Conservation (phyloP, 805 yeast species). For the Hemisphaericaspora nanyangensis region DNA sequence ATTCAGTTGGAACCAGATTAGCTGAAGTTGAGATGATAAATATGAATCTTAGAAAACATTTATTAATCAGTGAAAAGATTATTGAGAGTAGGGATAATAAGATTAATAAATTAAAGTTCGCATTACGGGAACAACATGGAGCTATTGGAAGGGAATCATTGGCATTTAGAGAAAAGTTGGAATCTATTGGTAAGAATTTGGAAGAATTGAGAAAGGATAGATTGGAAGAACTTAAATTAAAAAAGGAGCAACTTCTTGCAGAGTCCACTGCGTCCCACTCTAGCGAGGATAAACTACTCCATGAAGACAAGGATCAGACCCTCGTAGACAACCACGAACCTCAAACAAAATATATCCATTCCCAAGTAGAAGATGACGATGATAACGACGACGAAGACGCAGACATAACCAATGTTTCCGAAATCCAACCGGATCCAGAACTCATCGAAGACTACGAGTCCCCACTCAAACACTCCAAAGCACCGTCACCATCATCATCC, state of each 20-base stretch:
- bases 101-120: conserved; percentile 49
- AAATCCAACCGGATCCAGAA: conserved; percentile 7
- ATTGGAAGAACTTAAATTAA: conserved; percentile 4
- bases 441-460: conserved; percentile 1
- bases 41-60: conserved; percentile 50
- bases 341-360: too few species aligned
- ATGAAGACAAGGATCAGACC: too few species aligned
- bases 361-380: background rate
- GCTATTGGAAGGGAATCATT: conserved; percentile 38
- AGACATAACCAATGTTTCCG: too few species aligned
- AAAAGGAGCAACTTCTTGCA: background rate
- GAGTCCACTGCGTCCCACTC: background rate
- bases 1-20: conserved; percentile 54
- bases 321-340: too few species aligned
- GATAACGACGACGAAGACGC: too few species aligned
- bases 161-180: conserved; percentile 45
- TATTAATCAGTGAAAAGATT: conserved; percentile 51
- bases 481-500: too few species aligned
- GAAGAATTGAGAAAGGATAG: conserved; percentile 7
- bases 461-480: background rate
- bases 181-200: conserved; percentile 7
- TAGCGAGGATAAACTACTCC: too few species aligned
- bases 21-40: conserved; percentile 64
- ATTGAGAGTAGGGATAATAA: conserved; percentile 55
- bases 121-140: conserved; percentile 48